A percentile compares a stretch with the other conserved stretches of the same genome.
phyloP scores from a whole-genome alignment of 1,139 yeast species.

The Zhuliangozyma parablackwelliae region DNA sequence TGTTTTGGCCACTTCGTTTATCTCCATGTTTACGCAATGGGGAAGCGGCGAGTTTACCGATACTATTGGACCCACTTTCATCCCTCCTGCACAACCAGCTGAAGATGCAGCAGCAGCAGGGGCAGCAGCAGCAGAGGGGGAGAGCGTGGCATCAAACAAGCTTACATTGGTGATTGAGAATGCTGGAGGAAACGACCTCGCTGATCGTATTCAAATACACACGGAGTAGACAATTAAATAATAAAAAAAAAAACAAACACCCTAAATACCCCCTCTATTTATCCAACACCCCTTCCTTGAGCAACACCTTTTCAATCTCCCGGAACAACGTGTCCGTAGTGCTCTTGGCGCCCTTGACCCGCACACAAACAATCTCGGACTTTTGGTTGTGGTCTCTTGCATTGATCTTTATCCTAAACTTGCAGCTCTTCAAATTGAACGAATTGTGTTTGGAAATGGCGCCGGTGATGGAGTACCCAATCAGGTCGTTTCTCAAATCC shows the following conservation, averaged over 20 bases:
- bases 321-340: conserved; percentile 42
- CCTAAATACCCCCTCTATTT: conserved; percentile 1
- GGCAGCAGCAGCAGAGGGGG: neutral
- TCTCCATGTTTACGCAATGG: conserved; percentile 64
- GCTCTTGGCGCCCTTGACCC: conserved; percentile 41
- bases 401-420: conserved; percentile 53
- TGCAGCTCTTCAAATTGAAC: conserved; percentile 59
- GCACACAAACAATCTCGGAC: conserved; percentile 44
- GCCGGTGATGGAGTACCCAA: conserved; percentile 49
- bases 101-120: too few relatives aligned
- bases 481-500: conserved; percentile 46
- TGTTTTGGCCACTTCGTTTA: conserved; percentile 54
- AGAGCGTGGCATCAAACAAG: neutral
- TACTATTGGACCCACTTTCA: conserved; percentile 49
- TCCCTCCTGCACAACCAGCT: conserved; percentile 10
- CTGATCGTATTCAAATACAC: too few relatives aligned
- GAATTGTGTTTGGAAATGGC: conserved; percentile 58
- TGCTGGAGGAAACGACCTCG: neutral
- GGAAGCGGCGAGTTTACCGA: conserved; percentile 50
- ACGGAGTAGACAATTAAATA: conserved; percentile 1
- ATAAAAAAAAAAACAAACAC: conserved; percentile 4
- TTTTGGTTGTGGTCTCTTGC: conserved; percentile 37
- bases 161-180: conserved; percentile 5
- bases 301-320: conserved; percentile 45
- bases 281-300: conserved; percentile 45